Percentiles rank a stretch among this genome's conserved stretches.
Evolutionary conservation across 345 rosid genomes (phyloP).

Genomic region (Salix viminalis): DNA sequence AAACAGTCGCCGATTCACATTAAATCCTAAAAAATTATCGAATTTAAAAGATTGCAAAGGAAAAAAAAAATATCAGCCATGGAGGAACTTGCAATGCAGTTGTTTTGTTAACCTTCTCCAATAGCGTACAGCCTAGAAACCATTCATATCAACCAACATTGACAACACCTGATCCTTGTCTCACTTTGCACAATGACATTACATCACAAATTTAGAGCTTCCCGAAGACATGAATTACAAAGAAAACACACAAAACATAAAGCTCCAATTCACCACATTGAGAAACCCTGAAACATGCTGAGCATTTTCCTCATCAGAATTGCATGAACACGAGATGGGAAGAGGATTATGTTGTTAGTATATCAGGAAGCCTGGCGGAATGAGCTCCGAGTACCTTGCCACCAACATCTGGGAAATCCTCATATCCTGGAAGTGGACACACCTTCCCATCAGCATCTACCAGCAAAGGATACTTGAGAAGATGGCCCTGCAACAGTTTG

Average conservation of each 20-base stretch:
- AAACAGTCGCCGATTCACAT: too few species aligned
- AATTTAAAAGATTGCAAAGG: too few species aligned
- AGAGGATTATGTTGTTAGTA: slow-evolving; percentile 55
- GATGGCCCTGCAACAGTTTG: slow-evolving; percentile 64
- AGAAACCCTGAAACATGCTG: background rate
- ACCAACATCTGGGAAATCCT: slow-evolving; percentile 81
- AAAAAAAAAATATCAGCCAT: too few species aligned
- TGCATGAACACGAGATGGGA: background rate
- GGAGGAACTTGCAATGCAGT: background rate
- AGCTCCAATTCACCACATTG: background rate
- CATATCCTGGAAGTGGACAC: slow-evolving; percentile 50
- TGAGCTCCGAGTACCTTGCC: slow-evolving; percentile 71
- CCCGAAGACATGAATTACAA: background rate
- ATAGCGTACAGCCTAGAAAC: background rate
- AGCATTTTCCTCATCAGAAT: background rate
- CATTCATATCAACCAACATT: background rate
- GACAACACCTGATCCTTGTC: background rate
- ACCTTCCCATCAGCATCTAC: slow-evolving; percentile 60
- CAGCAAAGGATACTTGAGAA: slow-evolving; percentile 68
- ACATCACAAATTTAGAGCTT: background rate
- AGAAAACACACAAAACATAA: background rate
- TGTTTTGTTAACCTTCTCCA: background rate
- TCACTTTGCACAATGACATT: background rate
- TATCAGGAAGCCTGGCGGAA: slow-evolving; percentile 51
- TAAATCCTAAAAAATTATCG: too few species aligned